Evolutionary conservation across 2,329 filamentous ascomycete species (phyloP), one percentile per base, ranked within the genome.

Genomic region (Fusarium setosum): DNA sequence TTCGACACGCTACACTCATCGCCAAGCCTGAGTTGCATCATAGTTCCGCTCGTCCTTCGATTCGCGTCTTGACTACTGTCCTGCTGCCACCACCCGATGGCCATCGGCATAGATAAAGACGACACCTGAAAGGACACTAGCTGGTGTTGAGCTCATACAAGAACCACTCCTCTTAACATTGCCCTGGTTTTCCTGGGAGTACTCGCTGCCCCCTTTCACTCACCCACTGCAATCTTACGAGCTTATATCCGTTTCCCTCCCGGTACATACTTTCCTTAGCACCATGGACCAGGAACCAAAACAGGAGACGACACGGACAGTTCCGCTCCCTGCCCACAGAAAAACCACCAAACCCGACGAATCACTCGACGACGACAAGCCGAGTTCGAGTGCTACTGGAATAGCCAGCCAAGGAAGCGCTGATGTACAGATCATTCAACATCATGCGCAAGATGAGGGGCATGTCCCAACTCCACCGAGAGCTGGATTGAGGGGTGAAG

Each of bases 231-330:
- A 49, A 24, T 21, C 32, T 12, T 24, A 11, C 18, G 17, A 50
- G 31, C 15, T 58, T 68, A 68, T 65, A 68, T 41, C 64, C 64
- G 60, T 58, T 41, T 68, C 64, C 38, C 34, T 45, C 29, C 60
- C 56, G 60, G 56, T 56, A 34, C 48, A 35, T 52, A 44, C 50
- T 35, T 42, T 49, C 48, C 37, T 31, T 50, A 47, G n/a, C n/a
- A 57, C 52, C 21, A 68, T 67, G 64, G 35, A 32, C 24, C 56
- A 53, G 21, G 49, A 52, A 55, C 45, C 41, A 21, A 56, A 31
- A 23, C 49, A 34, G 21, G 45, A 63, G 62, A 63, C 26, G 40
- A 35, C 15, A 13, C 57, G 42, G 51, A 48, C 57, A 56, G 35
- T 56, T 44, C 56, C 56, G 59, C 50, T 53, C 45, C 35, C 52